Evolutionary conservation across 345 rosid species (phyloP).

Genomic region (Arabis hirsuta): DNA sequence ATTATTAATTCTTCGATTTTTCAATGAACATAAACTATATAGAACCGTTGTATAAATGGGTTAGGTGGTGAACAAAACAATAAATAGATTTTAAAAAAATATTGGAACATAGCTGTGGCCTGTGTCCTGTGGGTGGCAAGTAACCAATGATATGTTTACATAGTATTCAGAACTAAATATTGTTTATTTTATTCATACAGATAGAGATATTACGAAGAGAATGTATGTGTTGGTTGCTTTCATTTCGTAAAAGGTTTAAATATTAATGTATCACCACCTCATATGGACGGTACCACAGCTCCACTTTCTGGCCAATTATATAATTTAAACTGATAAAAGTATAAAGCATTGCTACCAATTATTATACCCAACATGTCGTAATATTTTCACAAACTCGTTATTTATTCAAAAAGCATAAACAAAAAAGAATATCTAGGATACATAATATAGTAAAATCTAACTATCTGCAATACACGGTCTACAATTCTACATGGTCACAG

Average conservation of each 20-base stretch:
- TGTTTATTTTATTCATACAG: neutral
- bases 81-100: neutral
- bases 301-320: slow-evolving; percentile 35
- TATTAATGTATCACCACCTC: slow-evolving; percentile 27
- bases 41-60: slow-evolving; percentile 18
- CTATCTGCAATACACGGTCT: neutral
- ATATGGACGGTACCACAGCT: slow-evolving; percentile 42
- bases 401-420: neutral
- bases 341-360: slow-evolving; percentile 28
- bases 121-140: neutral
- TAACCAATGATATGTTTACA: neutral
- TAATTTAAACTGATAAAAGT: slow-evolving; percentile 1
- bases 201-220: neutral
- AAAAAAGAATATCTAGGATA: neutral
- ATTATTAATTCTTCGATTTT: neutral
- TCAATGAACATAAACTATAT: slow-evolving; percentile 7
- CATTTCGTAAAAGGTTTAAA: slow-evolving; percentile 18
- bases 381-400: slow-evolving; percentile 2
- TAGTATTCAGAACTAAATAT: neutral
- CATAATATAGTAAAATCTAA: neutral
- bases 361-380: slow-evolving; percentile 22
- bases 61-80: slow-evolving; percentile 19
- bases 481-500: neutral
- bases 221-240: slow-evolving; percentile 31
- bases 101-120: slow-evolving; percentile 3